A percentile compares a stretch with the other conserved stretches of the same genome.
Conservation (phyloP, 495 filamentous ascomycete species). For the Margaritispora aquatica region DNA sequence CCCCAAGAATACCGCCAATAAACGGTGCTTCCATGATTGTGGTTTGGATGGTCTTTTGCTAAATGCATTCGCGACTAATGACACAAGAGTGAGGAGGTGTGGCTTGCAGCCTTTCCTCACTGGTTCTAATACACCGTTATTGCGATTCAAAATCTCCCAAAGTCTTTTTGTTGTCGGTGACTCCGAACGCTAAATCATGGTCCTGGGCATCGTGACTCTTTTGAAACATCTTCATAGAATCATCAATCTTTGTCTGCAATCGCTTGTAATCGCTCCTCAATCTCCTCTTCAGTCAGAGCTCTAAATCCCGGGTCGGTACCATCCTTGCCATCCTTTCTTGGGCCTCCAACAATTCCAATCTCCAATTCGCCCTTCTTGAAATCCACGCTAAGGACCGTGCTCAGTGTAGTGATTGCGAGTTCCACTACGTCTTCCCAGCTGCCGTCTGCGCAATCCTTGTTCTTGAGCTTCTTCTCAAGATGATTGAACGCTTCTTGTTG, state of each 20-base stretch:
- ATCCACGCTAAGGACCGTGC: conserved; percentile 94
- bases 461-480: conserved; percentile 99
- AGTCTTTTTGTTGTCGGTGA: conserved; percentile 14
- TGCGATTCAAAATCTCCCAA: conserved; percentile 7
- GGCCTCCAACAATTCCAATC: conserved; percentile 91
- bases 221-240: not conserved
- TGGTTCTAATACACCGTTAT: conserved; percentile 16
- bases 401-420: conserved; percentile 86
- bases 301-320: conserved; percentile 74
- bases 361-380: conserved; percentile 99
- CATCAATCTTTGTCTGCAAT: conserved; percentile 95
- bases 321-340: conserved; percentile 69
- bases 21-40: not conserved
- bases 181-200: conserved; percentile 15
- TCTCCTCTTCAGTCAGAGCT: conserved; percentile 91
- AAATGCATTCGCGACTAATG: conserved; percentile 16
- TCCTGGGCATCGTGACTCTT: conserved; percentile 5
- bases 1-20: conserved; percentile 8
- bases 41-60: not conserved
- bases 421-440: conserved; percentile 98
- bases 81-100: conserved; percentile 13
- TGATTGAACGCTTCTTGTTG: conserved; percentile 97
- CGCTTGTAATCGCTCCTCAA: conserved; percentile 94
- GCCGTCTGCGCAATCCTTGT: conserved; percentile 91
- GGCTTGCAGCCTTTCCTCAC: conserved; percentile 8